Evolutionary conservation across 345 rosid species (phyloP).

Genomic region (Eucalyptus sp.): DNA sequence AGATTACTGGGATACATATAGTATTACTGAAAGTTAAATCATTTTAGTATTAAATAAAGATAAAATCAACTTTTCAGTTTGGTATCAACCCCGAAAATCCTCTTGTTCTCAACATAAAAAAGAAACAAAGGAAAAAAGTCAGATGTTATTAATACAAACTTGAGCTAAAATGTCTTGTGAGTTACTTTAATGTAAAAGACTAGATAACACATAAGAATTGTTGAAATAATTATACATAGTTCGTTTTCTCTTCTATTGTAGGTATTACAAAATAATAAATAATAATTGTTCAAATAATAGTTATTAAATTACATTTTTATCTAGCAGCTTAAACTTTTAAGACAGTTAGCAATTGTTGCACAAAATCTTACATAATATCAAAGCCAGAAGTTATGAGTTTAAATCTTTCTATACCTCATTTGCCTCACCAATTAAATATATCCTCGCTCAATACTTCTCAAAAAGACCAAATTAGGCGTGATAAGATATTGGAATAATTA

Average conservation of each 20-base stretch:
- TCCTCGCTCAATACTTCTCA: accelerated
- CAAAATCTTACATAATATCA: too few species aligned
- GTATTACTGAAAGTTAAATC: background rate
- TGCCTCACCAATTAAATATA: too few species aligned
- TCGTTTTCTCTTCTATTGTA: background rate
- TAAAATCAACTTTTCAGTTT: background rate
- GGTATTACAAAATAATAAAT: too few species aligned
- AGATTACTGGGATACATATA: background rate
- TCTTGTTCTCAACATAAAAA: background rate
- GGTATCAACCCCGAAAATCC: background rate
- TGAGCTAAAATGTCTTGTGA: background rate
- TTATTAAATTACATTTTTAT: too few species aligned
- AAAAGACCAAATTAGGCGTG: too few species aligned
- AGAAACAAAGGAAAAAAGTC: background rate
- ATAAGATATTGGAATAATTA: background rate
- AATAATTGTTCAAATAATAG: too few species aligned
- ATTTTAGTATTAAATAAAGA: background rate
- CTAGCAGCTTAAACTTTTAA: accelerated
- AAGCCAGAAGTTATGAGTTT: too few species aligned
- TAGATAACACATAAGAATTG: background rate
- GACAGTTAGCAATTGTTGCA: background rate
- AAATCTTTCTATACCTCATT: too few species aligned
- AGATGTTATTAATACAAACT: background rate
- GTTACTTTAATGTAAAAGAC: background rate
- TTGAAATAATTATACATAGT: background rate